Evolutionary conservation across 2,329 filamentous ascomycete genomes (phyloP).

Genomic region (Penicillium sp.): DNA sequence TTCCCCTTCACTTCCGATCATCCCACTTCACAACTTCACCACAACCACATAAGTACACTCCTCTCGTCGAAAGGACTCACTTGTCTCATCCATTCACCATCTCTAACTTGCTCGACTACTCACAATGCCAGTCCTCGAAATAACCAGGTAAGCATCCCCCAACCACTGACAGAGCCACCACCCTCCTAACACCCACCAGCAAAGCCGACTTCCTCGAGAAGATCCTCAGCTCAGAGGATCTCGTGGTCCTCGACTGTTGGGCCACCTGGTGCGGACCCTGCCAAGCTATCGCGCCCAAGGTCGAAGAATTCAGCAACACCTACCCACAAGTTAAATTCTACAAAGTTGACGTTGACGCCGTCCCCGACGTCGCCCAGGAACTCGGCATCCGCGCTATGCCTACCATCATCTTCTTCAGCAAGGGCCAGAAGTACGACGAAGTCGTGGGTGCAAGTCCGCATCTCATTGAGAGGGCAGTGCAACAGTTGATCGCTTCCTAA

Average conservation of each 20-base stretch:
- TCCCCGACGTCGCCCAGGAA: slow-evolving; percentile 17
- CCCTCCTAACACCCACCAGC: slow-evolving; percentile 1
- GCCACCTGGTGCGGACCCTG: slow-evolving; percentile 22
- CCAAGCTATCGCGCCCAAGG: slow-evolving; percentile 13
- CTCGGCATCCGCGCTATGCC: slow-evolving; percentile 19
- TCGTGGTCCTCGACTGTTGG: slow-evolving; percentile 18
- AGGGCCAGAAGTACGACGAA: slow-evolving; percentile 16
- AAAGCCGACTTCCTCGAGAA: slow-evolving; percentile 11
- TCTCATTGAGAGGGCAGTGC: slow-evolving; percentile 2
- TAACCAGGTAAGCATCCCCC: slow-evolving; percentile 8
- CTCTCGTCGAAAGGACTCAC: too few relatives aligned
- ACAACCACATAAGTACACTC: too few relatives aligned
- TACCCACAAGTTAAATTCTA: slow-evolving; percentile 18
- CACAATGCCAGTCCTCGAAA: slow-evolving; percentile 15
- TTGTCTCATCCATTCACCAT: too few relatives aligned
- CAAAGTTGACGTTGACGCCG: slow-evolving; percentile 19
- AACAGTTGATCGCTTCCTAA: background rate
- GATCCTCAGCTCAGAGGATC: slow-evolving; percentile 3
- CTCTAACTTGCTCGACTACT: background rate
- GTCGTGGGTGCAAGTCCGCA: slow-evolving; percentile 12
- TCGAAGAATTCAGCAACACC: slow-evolving; percentile 12
- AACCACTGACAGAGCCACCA: background rate
- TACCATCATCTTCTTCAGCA: slow-evolving; percentile 17
- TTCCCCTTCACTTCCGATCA: too few relatives aligned
- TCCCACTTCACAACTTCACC: too few relatives aligned